A percentile compares a stretch with the other conserved stretches of the same genome.
Conservation (phyloP, 495 filamentous ascomycete species). For the Xanthoparmelia taractica region DNA sequence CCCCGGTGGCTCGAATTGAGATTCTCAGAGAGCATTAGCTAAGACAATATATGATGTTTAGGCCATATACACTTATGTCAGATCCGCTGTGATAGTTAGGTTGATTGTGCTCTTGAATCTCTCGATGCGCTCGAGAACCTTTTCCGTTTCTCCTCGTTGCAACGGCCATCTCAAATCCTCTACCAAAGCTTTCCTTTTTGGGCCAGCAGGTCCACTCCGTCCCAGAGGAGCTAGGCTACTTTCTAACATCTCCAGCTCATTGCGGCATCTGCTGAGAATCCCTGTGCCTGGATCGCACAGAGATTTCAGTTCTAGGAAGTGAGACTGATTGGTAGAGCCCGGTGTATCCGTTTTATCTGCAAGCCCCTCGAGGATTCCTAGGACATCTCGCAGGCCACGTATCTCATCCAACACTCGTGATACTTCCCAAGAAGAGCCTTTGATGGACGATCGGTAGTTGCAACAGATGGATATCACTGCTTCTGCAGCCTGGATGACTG, state of each 20-base stretch:
- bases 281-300: slow-evolving; percentile 11
- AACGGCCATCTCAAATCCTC: slow-evolving; percentile 20
- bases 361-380: too few species aligned
- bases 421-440: too few species aligned
- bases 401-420: too few species aligned
- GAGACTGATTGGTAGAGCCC: too few species aligned
- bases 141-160: slow-evolving; percentile 9
- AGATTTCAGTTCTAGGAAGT: neutral
- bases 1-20: neutral
- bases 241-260: slow-evolving; percentile 6
- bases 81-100: slow-evolving; percentile 5
- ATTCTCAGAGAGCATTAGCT: neutral
- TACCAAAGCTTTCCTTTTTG: neutral
- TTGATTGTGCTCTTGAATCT: slow-evolving; percentile 8
- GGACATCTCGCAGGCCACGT: too few species aligned
- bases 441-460: too few species aligned
- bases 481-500: too few species aligned
- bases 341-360: too few species aligned
- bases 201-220: neutral
- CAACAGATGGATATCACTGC: too few species aligned
- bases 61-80: neutral
- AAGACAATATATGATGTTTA: neutral
- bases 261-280: slow-evolving; percentile 7
- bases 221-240: slow-evolving; percentile 9
- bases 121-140: slow-evolving; percentile 10